phyloP scores from a whole-genome alignment of 495 filamentous ascomycete species.

The Ascobolus immersus region DNA sequence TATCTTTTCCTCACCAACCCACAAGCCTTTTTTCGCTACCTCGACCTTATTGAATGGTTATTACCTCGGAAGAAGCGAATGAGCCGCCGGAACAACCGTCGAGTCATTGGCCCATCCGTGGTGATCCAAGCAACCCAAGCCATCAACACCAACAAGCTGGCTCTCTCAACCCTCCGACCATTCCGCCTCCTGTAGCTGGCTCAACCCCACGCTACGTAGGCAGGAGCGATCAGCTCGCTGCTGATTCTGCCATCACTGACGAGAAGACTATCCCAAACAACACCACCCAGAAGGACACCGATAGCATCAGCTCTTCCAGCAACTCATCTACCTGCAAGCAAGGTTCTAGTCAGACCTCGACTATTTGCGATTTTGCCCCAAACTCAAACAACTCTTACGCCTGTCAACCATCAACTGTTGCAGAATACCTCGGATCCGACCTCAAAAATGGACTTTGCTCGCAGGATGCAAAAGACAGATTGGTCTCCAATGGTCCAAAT shows the following conservation, averaged over 20 bases:
- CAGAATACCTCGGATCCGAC: constrained; percentile 9
- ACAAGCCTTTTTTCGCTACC: too few species aligned
- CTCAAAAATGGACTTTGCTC: constrained; percentile 9
- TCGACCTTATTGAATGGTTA: constrained; percentile 3
- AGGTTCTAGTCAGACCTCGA: not conserved
- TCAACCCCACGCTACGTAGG: not conserved
- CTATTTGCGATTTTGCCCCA: not conserved
- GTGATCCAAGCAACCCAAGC: too few species aligned
- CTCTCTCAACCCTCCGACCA: too few species aligned
- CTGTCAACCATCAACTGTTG: constrained; percentile 3
- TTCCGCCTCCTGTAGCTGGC: too few species aligned
- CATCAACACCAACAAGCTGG: too few species aligned
- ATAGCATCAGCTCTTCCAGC: not conserved
- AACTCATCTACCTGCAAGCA: not conserved
- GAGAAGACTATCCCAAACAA: not conserved
- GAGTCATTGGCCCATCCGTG: too few species aligned
- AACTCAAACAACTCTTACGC: not conserved
- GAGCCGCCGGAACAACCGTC: not conserved
- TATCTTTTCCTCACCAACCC: not conserved
- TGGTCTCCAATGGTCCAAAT: constrained; percentile 25
- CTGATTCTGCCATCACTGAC: not conserved
- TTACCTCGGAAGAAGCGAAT: constrained; percentile 1
- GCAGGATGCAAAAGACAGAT: constrained; percentile 11
- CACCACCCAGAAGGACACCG: not conserved
- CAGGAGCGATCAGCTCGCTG: not conserved